Base-by-base conservation (phyloP, 2,329 filamentous ascomycete genomes). In the Diaporthe capsici region DNA sequence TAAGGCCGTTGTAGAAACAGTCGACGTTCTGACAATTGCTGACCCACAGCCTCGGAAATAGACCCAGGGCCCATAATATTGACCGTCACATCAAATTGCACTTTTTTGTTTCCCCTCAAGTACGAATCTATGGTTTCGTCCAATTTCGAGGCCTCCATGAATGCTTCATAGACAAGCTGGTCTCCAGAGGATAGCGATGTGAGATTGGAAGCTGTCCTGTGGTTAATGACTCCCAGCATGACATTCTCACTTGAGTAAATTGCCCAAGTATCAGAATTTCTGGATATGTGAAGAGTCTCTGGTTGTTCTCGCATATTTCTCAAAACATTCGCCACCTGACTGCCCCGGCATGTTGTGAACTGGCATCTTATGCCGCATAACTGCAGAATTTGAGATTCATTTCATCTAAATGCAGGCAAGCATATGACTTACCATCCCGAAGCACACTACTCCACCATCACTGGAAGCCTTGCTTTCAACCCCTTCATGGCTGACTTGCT, bases 1-100 rank as follows among this genome's bases (percentile, higher is more conserved):
- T 74, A 37, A 15, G 79, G 79, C n/a, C 77, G 77, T 55, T 80
- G 78, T 3, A 79, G 71, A 58, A 79, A 79, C 2, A 79, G 67
- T 42, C 57, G 76, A 67, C 28, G 20, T 34, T 68, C 44, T 17
- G 63, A 68, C 7, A 68, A 20, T 51, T 68, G 15, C 22, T 68
- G 28, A n/a, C 44, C 63, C 17, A 68, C 63, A 31, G 25, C 42
- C 44, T 68, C 63, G 4, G 44, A 51, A 51, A 51, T 34, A 12
- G n/a, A n/a, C 22, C 17, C 44, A 34, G 63, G 63, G 12, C 63
- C 63, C 53, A 22, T 51, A 4, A 68, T 13, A 22, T 68, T 68
- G 44, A 68, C 22, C 25, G 10, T 7, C 22, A 68, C n/a, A n/a
- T 68, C n/a, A 28, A 68, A 68, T 8, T 68, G 42, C 12, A 68